Evolutionary conservation across 225 moss, liverwort and hornwort genomes (phyloP).

Genomic region (Sphagnum tenellum): DNA sequence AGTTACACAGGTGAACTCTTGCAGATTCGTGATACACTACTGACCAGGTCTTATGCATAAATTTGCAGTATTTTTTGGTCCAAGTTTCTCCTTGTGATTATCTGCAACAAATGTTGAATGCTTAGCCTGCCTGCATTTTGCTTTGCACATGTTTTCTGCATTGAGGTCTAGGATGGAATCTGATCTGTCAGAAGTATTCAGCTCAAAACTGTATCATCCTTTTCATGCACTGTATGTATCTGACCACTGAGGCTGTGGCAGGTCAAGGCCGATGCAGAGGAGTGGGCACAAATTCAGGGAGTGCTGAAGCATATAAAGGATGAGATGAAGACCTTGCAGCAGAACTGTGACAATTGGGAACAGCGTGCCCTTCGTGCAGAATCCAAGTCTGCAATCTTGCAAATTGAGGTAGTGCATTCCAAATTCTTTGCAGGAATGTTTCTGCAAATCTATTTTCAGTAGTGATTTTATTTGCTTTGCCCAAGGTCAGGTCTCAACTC

Average conservation of each 20-base stretch:
- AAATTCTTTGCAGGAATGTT: not conserved
- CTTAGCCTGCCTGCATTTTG: too few species aligned
- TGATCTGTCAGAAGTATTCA: too few species aligned
- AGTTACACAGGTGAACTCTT: not conserved
- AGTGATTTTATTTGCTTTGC: too few species aligned
- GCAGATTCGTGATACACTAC: too few species aligned
- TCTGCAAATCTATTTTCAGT: too few species aligned
- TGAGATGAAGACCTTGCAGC: constrained; percentile 33
- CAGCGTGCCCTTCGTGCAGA: constrained; percentile 40
- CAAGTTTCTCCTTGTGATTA: not conserved
- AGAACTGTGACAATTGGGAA: constrained; percentile 45
- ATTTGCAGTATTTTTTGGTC: constrained; percentile 1
- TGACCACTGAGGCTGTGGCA: constrained; percentile 5
- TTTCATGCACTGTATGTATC: not conserved
- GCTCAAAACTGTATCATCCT: not conserved
- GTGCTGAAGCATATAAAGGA: constrained; percentile 35
- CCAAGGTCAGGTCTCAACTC: too few species aligned
- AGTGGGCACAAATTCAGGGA: constrained; percentile 46
- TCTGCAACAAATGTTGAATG: not conserved
- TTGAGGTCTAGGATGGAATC: too few species aligned
- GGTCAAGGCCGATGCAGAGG: constrained; percentile 39
- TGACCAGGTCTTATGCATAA: not conserved
- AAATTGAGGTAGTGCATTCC: not conserved
- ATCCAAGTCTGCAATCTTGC: constrained; percentile 31
- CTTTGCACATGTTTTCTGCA: too few species aligned